Evolutionary conservation across 140 eudicot species (phyloP).

Genomic region (Stevia rebaudiana): DNA sequence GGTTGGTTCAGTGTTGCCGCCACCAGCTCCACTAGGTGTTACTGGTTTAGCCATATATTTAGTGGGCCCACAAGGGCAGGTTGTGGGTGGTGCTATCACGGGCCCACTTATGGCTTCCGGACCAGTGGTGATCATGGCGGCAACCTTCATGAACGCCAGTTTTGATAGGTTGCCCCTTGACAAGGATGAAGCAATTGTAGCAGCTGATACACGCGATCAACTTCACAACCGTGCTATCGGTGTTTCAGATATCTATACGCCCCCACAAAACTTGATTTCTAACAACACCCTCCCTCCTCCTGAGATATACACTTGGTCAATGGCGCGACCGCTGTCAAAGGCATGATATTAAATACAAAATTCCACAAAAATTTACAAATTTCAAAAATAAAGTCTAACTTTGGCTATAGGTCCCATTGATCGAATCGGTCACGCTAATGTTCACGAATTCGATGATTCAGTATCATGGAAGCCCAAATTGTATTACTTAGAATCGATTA

Average conservation of each 20-base stretch:
- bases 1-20: constrained; percentile 50
- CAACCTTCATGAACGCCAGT: constrained; percentile 53
- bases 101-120: constrained; percentile 55
- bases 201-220: constrained; percentile 6
- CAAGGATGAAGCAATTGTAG: constrained; percentile 22
- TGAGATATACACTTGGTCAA: constrained; percentile 41
- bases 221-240: constrained; percentile 7
- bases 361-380: neutral
- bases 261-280: constrained; percentile 36
- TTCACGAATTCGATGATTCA: neutral
- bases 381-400: too few relatives aligned
- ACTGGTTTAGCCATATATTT: constrained; percentile 44
- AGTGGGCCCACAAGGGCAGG: constrained; percentile 58
- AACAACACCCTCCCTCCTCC: constrained; percentile 21
- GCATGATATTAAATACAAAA: neutral
- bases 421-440: neutral
- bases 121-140: constrained; percentile 55
- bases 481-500: constrained; percentile 6
- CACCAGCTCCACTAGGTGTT: constrained; percentile 56
- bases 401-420: too few relatives aligned
- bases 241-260: constrained; percentile 24
- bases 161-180: constrained; percentile 50
- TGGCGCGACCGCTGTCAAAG: constrained; percentile 30
- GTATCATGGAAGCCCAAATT: neutral
- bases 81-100: constrained; percentile 48